A percentile compares a stretch with the other conserved stretches of the same genome.
phyloP scores from a whole-genome alignment of 495 filamentous ascomycete genomes.

The Trichoderma erinaceum region DNA sequence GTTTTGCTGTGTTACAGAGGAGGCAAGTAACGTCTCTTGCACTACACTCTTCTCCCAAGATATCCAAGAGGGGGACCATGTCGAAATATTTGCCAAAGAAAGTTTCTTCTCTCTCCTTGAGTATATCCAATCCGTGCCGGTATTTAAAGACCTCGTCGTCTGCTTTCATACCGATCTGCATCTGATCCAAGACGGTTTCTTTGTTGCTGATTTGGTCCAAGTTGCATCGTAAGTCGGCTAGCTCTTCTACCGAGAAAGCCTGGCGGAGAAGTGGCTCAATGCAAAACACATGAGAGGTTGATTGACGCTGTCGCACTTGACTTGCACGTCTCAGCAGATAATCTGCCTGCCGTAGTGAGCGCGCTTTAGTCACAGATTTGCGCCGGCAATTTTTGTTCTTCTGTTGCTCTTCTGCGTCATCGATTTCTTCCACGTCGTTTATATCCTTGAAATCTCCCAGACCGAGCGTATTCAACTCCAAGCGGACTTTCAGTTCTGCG shows the following conservation, averaged over 20 bases:
- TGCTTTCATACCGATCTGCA: not conserved
- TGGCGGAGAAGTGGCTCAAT: not conserved
- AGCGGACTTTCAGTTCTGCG: no score
- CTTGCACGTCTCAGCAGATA: not conserved
- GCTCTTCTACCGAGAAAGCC: not conserved
- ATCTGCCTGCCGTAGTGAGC: not conserved
- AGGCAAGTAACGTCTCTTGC: not conserved
- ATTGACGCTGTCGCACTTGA: not conserved
- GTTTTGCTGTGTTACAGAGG: not conserved
- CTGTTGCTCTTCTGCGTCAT: not conserved
- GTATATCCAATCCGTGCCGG: not conserved
- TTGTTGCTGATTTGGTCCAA: not conserved
- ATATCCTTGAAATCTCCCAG: not conserved
- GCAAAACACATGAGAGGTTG: not conserved
- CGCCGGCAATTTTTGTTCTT: no score
- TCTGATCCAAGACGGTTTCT: not conserved
- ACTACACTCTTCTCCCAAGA: not conserved
- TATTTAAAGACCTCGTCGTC: not conserved
- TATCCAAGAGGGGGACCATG: not conserved
- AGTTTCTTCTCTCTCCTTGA: not conserved
- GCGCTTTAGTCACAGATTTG: not conserved
- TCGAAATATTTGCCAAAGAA: conserved; percentile 12
- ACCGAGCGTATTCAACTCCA: not conserved
- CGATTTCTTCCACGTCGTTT: not conserved
- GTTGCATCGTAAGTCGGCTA: not conserved